phyloP scores from a whole-genome alignment of 805 yeast species.

The Pichia cabralensis region DNA sequence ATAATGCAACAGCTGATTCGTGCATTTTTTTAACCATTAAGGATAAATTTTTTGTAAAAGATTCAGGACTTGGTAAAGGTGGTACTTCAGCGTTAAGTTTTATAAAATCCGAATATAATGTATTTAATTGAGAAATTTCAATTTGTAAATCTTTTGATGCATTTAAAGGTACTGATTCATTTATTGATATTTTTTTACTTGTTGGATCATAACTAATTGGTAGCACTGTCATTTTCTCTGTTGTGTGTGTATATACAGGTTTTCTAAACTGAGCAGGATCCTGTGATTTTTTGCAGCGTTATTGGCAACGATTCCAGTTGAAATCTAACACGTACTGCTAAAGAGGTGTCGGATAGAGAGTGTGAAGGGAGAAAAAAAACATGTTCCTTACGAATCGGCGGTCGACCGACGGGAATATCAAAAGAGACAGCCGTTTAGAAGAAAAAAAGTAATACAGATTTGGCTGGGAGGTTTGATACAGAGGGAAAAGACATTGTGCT shows the following conservation, averaged over 20 bases:
- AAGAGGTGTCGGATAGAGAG: too few relatives aligned
- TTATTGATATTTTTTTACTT: conserved; percentile 20
- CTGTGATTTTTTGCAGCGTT: too few relatives aligned
- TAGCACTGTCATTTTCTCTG: conserved; percentile 6
- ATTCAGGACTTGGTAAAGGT: conserved; percentile 42
- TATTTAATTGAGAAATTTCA: conserved; percentile 27
- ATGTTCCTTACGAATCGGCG: too few relatives aligned
- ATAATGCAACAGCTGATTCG: conserved; percentile 49
- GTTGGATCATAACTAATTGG: conserved; percentile 25
- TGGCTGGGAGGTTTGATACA: not conserved
- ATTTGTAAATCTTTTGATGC: conserved; percentile 17
- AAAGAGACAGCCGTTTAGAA: too few relatives aligned
- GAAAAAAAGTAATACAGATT: too few relatives aligned
- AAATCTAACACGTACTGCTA: too few relatives aligned
- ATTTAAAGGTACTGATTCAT: conserved; percentile 13
- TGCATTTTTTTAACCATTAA: conserved; percentile 55
- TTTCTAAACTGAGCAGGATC: too few relatives aligned
- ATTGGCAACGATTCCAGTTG: too few relatives aligned
- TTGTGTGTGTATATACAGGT: not conserved
- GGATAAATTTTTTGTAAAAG: conserved; percentile 45
- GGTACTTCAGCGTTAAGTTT: conserved; percentile 40
- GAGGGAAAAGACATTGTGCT: too few relatives aligned
- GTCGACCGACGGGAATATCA: too few relatives aligned
- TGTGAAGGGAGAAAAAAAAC: too few relatives aligned
- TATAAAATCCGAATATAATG: conserved; percentile 32